Base-by-base conservation (phyloP, 352 stramenopile species). In the Pythium brachiatum region DNA sequence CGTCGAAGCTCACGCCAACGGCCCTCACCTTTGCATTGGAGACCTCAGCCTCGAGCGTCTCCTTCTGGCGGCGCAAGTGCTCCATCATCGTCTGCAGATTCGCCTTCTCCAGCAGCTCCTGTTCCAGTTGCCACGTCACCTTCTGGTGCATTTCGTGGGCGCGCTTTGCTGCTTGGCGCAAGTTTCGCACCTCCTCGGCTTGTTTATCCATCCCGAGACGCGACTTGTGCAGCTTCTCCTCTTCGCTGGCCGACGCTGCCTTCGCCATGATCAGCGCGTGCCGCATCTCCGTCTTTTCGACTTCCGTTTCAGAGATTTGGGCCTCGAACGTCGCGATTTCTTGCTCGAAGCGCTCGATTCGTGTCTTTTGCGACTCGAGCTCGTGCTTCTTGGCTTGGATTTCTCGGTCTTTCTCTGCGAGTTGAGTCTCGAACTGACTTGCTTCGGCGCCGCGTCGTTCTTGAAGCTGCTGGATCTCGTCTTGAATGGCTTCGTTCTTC, bases 61-160 rank as follows among this genome's bases (percentile, higher is more conserved):
- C 73, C 2, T 84, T 74, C 46, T 86, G 74, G 16, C 43, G 64
- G 21, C 67, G 66, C 16, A 88, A 38, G 27, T 76, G 70, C 7
- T 78, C 74, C 43, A 82, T 66, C 23, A 68, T 63, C 1, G 72
- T 70, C 52, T 82, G 63, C 15, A 89, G 25, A 44, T 50, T 72
- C 15, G 74, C 69, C 25, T 81, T 84, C 27, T 82, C 78, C 21
- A 68, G 53, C 18, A 85, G 58, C 44, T 86, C 80, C 25, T 75
- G 73, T 57, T 89, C 80, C 32, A 89, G 64, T 55, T 85, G 78
- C 69, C 64, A 72, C n/a, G 65, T 76, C 27, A 77, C 64, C 20
- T 81, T 74, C 60, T 89, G 75, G 38, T 86, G 83, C 32, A 84
- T 55, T 7, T 87, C 78, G 39, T 92, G 80, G 9, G 78, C 80